These are phyloP conservation scores for Phlyctochytrium planicorne DNA, from an alignment of 192 early-diverging fungal species.

Conservation along the genomic window DNA sequence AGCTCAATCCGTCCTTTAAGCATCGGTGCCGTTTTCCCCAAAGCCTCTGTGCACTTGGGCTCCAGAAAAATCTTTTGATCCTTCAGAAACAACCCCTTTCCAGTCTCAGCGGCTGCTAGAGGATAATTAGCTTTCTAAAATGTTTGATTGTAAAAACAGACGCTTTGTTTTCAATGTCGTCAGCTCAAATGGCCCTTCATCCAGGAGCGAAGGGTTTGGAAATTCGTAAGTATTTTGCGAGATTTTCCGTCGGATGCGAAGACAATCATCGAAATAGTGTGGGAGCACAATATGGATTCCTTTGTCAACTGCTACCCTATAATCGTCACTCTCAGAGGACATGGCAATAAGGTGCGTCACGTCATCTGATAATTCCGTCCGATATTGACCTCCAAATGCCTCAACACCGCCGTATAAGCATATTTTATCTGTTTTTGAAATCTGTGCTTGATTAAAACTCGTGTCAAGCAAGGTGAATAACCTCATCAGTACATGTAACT, in stretches of 20 bases:
- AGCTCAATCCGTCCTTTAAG: neutral
- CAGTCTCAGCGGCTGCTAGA: too few relatives aligned
- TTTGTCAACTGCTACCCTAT: constrained; percentile 13
- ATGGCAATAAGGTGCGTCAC: constrained; percentile 44
- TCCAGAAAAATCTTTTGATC: neutral
- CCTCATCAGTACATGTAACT: constrained; percentile 33
- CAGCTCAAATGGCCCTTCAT: constrained; percentile 6
- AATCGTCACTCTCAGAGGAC: constrained; percentile 19
- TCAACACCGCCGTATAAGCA: constrained; percentile 38
- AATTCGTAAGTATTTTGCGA: constrained; percentile 51
- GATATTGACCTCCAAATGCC: constrained; percentile 45
- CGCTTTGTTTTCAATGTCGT: too few relatives aligned
- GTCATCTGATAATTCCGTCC: constrained; percentile 28
- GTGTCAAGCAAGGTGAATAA: constrained; percentile 4
- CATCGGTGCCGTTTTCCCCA: neutral
- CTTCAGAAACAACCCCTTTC: too few relatives aligned
- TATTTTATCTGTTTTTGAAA: constrained; percentile 32
- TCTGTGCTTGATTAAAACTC: constrained; percentile 6
- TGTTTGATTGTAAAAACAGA: neutral
- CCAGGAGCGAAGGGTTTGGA: constrained; percentile 27
- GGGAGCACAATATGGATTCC: constrained; percentile 65
- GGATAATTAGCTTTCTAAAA: constrained; percentile 27
- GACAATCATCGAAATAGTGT: constrained; percentile 71
- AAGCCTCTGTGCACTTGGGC: neutral
- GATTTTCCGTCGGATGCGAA: constrained; percentile 51